Evolutionary conservation across 805 yeast genomes (phyloP), one percentile per base, ranked within the genome.

Genomic region (Schwanniomyces polymorphus): DNA sequence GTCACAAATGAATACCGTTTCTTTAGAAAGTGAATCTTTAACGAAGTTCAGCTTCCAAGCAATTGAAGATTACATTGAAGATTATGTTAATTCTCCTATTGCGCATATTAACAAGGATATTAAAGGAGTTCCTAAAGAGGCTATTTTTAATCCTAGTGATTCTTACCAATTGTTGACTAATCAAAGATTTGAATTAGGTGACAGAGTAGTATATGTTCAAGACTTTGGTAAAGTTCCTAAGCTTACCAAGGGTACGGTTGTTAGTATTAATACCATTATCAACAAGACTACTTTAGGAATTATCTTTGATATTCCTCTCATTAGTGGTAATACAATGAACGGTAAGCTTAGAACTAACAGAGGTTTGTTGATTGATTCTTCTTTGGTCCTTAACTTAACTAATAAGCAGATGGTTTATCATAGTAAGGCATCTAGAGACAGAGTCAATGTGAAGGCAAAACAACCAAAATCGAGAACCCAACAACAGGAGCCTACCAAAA

Each of bases 191-290:
- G 77, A 79, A 26, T 74, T 94, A 18, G 99, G 99, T 57, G 97
- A 94, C 60, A 80, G 99, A 50, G 89, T 94, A 27, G 79, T 88
- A 21, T 91, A 88, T 55, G 87, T 90, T 18, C 86, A 86, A 56
- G 88, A 85, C 56, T 82, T 88, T 21, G 98, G 98, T 43, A 90
- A 88, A 60, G 96, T 91, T 12, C 96, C 97, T 25, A 68, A 85
- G 47, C 90, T 86, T 61, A 78, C 88, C 23, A 86, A 86, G 59
- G 99, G 99, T 63, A 91, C 97, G 0, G 96, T 94, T 45, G 86
- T 88, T 42, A 85, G 87, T 7, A 72, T 79, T 46, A 68, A 68
- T 21, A 67, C 79, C 4, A 74, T 81, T 35, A 89, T 88, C 37
- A 76, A 81, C 29, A 80, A 84, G 55, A 76, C 81, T 29, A 79